Evolutionary conservation across 257 asterid species (phyloP).

Genomic region (Pogostemon cablin): DNA sequence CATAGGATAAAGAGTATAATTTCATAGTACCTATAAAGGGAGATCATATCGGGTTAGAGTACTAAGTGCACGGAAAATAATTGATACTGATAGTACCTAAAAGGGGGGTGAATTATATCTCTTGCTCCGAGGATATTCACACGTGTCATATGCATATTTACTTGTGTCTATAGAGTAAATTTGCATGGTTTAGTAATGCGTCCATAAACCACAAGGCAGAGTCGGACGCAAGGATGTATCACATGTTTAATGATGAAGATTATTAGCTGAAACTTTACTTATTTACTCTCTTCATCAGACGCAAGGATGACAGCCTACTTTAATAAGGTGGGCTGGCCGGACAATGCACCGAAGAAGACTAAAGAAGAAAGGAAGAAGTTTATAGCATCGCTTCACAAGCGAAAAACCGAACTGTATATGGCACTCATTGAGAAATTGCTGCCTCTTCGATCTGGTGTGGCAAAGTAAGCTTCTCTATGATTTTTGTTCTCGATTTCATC

Average conservation of each 20-base stretch:
- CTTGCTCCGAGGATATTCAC: no score
- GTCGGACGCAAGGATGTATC: neutral
- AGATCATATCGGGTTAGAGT: no score
- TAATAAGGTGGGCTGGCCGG: conserved; percentile 95
- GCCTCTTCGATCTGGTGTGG: conserved; percentile 96
- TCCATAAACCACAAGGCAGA: no score
- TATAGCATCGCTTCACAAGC: conserved; percentile 88
- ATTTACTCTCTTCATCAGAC: conserved; percentile 16
- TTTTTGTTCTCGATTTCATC: neutral
- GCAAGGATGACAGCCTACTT: conserved; percentile 95
- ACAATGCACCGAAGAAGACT: conserved; percentile 69
- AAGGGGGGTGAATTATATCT: no score
- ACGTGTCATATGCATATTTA: no score
- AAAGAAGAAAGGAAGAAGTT: conserved; percentile 81
- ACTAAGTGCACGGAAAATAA: no score
- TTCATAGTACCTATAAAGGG: no score
- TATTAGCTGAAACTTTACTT: neutral
- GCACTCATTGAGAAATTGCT: conserved; percentile 87
- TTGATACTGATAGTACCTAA: no score
- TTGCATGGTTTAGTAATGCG: no score
- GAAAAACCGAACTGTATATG: conserved; percentile 88
- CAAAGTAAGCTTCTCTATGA: conserved; percentile 54
- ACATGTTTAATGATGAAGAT: neutral
- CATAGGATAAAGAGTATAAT: no score
- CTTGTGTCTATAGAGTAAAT: no score